Conservation (phyloP, 768 basidiomycete genomes). For the Cyclocybe aegerita region DNA sequence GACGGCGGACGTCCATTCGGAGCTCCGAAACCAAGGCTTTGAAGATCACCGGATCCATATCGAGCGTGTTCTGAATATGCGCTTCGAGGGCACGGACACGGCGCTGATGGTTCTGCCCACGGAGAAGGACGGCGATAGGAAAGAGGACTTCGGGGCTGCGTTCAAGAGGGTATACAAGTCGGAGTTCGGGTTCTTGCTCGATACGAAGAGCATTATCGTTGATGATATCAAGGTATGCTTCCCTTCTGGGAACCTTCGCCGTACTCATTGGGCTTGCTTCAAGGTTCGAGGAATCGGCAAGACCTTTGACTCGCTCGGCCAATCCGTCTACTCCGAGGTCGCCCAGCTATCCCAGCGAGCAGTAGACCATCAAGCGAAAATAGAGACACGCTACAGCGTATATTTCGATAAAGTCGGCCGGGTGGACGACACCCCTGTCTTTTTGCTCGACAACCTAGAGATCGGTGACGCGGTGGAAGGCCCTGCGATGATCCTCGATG, state of each 20-base stretch:
- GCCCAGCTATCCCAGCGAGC: constrained; percentile 44
- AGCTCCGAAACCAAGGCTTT: constrained; percentile 83
- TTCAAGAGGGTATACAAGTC: constrained; percentile 81
- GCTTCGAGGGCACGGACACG: constrained; percentile 93
- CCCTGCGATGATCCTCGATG: constrained; percentile 92
- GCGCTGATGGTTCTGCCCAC: constrained; percentile 80
- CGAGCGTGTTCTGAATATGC: constrained; percentile 89
- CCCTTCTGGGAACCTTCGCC: neutral
- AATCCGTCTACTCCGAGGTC: constrained; percentile 78
- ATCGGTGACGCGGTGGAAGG: constrained; percentile 76
- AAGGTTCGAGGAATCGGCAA: constrained; percentile 87
- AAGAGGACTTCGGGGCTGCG: constrained; percentile 73
- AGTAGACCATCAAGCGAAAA: constrained; percentile 39
- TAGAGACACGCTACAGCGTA: constrained; percentile 59
- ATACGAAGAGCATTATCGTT: constrained; percentile 79
- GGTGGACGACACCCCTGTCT: constrained; percentile 79
- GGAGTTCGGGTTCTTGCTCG: constrained; percentile 91
- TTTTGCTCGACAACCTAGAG: constrained; percentile 59
- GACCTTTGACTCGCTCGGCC: constrained; percentile 79
- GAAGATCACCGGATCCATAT: constrained; percentile 65
- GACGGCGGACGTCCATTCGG: constrained; percentile 56
- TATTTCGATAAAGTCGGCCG: constrained; percentile 85
- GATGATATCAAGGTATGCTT: constrained; percentile 81
- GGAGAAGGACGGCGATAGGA: constrained; percentile 44
- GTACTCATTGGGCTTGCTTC: neutral